Conservation (phyloP, 1,284 basidiomycete species). For the Irpex sp. region DNA sequence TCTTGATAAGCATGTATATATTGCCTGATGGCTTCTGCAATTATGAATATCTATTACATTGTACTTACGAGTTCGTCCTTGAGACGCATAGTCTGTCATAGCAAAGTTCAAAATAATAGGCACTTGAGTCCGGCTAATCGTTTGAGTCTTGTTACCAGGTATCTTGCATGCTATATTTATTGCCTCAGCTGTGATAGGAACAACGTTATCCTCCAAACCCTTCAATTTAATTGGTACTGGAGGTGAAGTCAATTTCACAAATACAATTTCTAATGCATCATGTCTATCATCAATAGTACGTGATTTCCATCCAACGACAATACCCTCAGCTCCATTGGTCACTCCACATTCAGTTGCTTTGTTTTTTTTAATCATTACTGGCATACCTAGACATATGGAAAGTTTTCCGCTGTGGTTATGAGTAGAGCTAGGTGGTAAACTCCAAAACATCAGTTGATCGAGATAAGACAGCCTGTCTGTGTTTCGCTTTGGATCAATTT, state of each 20-base stretch:
- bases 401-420: conserved; percentile 27
- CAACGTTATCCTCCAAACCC: conserved; percentile 35
- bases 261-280: conserved; percentile 28
- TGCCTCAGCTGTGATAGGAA: conserved; percentile 28
- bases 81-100: conserved; percentile 21
- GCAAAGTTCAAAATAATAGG: conserved; percentile 35
- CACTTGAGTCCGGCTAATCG: conserved; percentile 29
- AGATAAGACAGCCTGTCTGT: conserved; percentile 6
- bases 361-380: conserved; percentile 36
- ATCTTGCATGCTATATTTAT: conserved; percentile 18
- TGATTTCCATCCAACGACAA: conserved; percentile 30
- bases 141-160: conserved; percentile 23
- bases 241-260: conserved; percentile 32
- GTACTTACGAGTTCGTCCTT: conserved; percentile 14
- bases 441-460: conserved; percentile 28
- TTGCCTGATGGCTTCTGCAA: conserved; percentile 10
- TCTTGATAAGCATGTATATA: conserved; percentile 17
- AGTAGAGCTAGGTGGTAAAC: conserved; percentile 17
- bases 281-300: conserved; percentile 10
- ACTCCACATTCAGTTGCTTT: conserved; percentile 34
- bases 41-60: conserved; percentile 13
- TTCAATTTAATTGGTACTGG: conserved; percentile 26
- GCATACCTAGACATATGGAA: conserved; percentile 34
- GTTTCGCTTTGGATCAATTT: conserved; percentile 4
- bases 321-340: conserved; percentile 38